Evolutionary conservation across 306 rosid species (phyloP).

Genomic region (Senna siamea): DNA sequence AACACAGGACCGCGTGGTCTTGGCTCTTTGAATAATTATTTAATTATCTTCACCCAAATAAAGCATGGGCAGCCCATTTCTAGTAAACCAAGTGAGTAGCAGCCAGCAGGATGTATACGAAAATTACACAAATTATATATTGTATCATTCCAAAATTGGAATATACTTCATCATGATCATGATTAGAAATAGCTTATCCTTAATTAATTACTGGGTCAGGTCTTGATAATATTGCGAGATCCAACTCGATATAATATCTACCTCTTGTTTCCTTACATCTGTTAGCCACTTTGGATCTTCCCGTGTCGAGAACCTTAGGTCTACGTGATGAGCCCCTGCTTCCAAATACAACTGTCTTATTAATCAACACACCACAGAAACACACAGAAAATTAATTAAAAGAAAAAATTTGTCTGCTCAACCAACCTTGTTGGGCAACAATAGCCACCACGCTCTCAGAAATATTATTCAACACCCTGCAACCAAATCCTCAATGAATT

Average conservation of each 20-base stretch:
- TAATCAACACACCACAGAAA: neutral
- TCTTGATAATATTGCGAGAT: conserved; percentile 64
- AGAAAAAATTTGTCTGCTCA: neutral
- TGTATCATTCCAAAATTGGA: neutral
- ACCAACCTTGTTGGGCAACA: conserved; percentile 74
- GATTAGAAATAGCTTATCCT: neutral
- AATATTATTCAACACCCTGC: conserved; percentile 77
- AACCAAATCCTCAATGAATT: conserved; percentile 15
- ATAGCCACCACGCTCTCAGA: conserved; percentile 66
- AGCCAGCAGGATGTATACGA: neutral
- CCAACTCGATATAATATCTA: conserved; percentile 63
- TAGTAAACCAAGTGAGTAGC: too few species aligned
- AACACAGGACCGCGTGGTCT: neutral
- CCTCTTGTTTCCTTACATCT: conserved; percentile 66
- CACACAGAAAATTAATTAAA: neutral
- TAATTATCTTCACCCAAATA: neutral
- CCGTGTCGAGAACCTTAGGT: conserved; percentile 63
- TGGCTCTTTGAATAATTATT: neutral
- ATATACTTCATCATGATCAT: too few species aligned
- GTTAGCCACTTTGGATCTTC: conserved; percentile 85
- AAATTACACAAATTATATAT: neutral
- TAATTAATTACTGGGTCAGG: conserved; percentile 22
- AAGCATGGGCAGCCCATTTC: too few species aligned
- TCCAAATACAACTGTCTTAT: conserved; percentile 8
- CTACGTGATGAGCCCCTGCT: conserved; percentile 93